Base-by-base conservation (phyloP, 2,329 filamentous ascomycete species). In the Tolypocladium amazonense region DNA sequence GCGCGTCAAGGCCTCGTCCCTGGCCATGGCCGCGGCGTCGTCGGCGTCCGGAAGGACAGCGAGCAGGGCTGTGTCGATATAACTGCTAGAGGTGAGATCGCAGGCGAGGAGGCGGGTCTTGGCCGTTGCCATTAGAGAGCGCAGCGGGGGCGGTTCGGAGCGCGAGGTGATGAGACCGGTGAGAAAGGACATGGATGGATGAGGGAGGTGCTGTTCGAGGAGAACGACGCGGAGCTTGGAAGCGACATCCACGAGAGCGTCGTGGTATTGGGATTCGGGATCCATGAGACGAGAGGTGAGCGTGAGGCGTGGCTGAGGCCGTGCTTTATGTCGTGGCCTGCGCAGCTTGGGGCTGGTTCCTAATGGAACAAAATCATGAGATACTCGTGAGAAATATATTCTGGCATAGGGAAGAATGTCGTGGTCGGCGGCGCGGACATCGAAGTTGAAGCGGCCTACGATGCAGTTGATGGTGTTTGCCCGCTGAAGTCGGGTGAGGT, bases 71-170 rank as follows among this genome's bases (percentile, higher is more conserved):
- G 77, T 39, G 68, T 81, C 72, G 61, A 87, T 69, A 59, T 85
- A 68, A 3, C 78, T 75, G 58, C 63, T 63, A 39, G 66, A 64
- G 1, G 88, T 87, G 63, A 97, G 83, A 75, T 97, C 90, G 43
- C 87, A 83, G 37, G 87, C 83, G 6, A 97, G 82, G 14, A 97
- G 78, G 58, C 91, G 90, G 65, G 92, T 88, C 64, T 89, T 85
- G 43, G 89, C 89, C 2, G 92, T 94, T 62, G 91, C 89, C 59
- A 89, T 79, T 25, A 96, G 80, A 4, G 88, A 88, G 35, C 85
- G 82, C 1, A 92, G 73, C 0, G 89, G 87, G 1, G 84, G 85
- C 20, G 79, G 77, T 53, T 76, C 81, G 70, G 65, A 81, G 73
- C 72, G 81, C 20, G 80, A 77, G 12, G 81, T 73, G 61, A 88